Evolutionary conservation across 257 asterid species (phyloP).

Genomic region (Ophiorrhiza pumila): DNA sequence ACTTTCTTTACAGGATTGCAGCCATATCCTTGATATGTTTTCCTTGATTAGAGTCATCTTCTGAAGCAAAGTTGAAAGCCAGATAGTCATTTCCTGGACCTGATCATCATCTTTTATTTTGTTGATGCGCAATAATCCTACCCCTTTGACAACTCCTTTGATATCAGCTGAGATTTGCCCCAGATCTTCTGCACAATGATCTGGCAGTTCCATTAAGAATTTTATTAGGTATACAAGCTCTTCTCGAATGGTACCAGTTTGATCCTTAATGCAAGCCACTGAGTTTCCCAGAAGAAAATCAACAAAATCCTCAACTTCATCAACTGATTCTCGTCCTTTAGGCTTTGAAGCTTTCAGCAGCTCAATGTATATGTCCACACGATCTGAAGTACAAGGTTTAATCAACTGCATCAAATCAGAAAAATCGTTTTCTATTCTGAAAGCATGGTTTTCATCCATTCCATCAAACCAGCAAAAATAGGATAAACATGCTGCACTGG

Average conservation of each 20-base stretch:
- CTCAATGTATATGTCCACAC: neutral
- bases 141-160: neutral
- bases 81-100: neutral
- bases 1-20: neutral
- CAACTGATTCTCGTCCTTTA: too few relatives aligned
- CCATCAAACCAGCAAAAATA: neutral
- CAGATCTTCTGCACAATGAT: neutral
- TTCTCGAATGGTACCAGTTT: neutral
- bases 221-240: neutral
- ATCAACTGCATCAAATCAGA: neutral
- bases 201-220: neutral
- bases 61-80: neutral
- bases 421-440: neutral
- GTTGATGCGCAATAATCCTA: neutral
- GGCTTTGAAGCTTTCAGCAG: neutral
- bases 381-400: neutral
- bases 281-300: conserved; percentile 2
- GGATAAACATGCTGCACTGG: neutral
- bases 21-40: neutral
- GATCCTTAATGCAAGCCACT: neutral
- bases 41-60: neutral
- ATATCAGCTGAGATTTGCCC: neutral
- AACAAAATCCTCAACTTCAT: neutral
- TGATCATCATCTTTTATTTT: neutral
- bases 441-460: neutral